These are phyloP conservation scores for Boletus insuetus DNA, from an alignment of 768 basidiomycete species.

Conservation along the genomic window DNA sequence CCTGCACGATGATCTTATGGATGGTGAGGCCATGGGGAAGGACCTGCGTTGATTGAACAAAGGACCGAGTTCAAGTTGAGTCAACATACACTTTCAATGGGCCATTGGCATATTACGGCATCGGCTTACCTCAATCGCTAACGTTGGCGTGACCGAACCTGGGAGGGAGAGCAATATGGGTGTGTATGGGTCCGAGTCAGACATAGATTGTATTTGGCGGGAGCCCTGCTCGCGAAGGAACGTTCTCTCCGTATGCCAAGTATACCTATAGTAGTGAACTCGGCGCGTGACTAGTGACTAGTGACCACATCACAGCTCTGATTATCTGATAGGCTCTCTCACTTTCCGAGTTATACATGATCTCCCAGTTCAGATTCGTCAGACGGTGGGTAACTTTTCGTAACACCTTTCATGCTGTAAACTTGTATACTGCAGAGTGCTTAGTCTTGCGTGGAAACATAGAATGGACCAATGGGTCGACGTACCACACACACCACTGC, in stretches of 20 bases:
- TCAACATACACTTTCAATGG: not conserved
- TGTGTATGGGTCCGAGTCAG: conserved; percentile 34
- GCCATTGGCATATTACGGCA: conserved; percentile 3
- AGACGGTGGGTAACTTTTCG: too few relatives aligned
- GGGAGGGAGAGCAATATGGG: conserved; percentile 56
- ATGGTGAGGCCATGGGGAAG: conserved; percentile 67
- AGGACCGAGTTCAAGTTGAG: too few relatives aligned
- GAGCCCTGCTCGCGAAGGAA: too few relatives aligned
- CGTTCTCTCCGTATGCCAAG: too few relatives aligned
- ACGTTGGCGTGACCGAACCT: conserved; percentile 46
- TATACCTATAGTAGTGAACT: too few relatives aligned
- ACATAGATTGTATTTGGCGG: conserved; percentile 27
- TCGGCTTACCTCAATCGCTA: conserved; percentile 59
- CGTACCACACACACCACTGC: conserved; percentile 78
- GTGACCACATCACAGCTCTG: too few relatives aligned
- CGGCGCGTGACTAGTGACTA: too few relatives aligned
- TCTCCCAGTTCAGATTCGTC: too few relatives aligned
- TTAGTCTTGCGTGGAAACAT: not conserved
- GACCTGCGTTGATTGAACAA: conserved; percentile 38
- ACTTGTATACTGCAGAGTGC: conserved; percentile 25
- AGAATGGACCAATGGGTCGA: conserved; percentile 14
- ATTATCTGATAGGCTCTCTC: too few relatives aligned
- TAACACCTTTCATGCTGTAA: conserved; percentile 17
- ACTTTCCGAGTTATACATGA: too few relatives aligned
- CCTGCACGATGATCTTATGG: conserved; percentile 63